phyloP scores from a whole-genome alignment of 2,329 filamentous ascomycete species.

The Mycosphaerella sp. region DNA sequence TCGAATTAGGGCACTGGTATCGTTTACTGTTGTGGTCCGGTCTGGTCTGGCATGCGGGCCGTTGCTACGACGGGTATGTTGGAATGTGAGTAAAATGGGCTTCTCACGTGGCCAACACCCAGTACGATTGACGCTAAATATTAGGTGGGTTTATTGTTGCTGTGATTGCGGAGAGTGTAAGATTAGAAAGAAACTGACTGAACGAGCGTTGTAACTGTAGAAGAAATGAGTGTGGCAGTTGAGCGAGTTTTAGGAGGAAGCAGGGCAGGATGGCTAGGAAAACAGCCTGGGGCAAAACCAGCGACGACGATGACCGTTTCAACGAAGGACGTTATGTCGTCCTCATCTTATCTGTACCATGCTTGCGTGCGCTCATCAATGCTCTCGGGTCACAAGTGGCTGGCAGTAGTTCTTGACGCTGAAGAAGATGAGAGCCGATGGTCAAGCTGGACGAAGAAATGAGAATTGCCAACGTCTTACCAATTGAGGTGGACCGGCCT shows the following conservation, averaged over 20 bases:
- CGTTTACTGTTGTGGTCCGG: conserved; percentile 28
- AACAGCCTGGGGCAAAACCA: not conserved
- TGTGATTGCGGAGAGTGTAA: conserved; percentile 9
- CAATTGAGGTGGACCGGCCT: not conserved
- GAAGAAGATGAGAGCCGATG: not conserved
- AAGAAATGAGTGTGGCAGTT: conserved; percentile 9
- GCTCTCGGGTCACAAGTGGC: not conserved
- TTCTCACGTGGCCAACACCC: conserved; percentile 8
- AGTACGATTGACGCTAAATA: not conserved
- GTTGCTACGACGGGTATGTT: conserved; percentile 34
- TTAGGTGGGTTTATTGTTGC: conserved; percentile 8
- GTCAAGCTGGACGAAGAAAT: not conserved
- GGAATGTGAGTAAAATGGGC: conserved; percentile 33
- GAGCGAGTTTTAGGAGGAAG: conserved; percentile 7
- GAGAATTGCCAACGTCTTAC: not conserved
- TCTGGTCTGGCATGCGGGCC: conserved; percentile 27
- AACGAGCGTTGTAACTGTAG: conserved; percentile 14
- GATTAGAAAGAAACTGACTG: conserved; percentile 1
- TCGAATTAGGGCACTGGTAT: not conserved
- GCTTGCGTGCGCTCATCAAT: not conserved
- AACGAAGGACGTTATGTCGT: not conserved
- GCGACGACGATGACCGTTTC: not conserved
- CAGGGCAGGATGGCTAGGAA: not conserved
- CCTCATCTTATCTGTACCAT: not conserved
- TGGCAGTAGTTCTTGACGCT: not conserved